Percentiles rank a stretch among this genome's conserved stretches.
These are phyloP conservation scores for Fusarium tupiense DNA, from an alignment of 2,329 filamentous ascomycete genomes.

Conservation along the genomic window DNA sequence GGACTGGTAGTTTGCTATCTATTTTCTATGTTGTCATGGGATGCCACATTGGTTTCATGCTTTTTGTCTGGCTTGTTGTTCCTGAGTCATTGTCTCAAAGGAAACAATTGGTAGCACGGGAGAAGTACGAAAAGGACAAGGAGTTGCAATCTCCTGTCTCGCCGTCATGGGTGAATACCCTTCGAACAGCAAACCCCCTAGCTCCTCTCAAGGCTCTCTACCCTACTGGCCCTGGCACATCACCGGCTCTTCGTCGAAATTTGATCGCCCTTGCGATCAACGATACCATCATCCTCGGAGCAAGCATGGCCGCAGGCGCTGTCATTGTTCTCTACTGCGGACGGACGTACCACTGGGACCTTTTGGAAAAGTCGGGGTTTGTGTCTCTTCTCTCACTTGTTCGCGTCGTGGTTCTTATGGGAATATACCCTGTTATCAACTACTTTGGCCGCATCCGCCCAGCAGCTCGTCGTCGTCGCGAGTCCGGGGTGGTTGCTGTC, in stretches of 20 bases:
- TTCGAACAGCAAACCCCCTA: conserved; percentile 72
- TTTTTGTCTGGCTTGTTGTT: conserved; percentile 75
- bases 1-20: conserved; percentile 77
- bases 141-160: conserved; percentile 47
- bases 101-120: conserved; percentile 74
- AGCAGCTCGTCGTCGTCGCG: conserved; percentile 52
- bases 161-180: conserved; percentile 44
- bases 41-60: conserved; percentile 78
- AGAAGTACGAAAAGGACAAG: conserved; percentile 67
- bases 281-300: conserved; percentile 83
- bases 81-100: conserved; percentile 86
- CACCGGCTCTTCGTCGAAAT: conserved; percentile 74
- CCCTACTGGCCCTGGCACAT: conserved; percentile 73
- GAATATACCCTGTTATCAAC: conserved; percentile 79
- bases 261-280: conserved; percentile 82
- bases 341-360: conserved; percentile 83
- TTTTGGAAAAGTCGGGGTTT: conserved; percentile 81
- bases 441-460: conserved; percentile 74
- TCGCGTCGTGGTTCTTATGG: conserved; percentile 79
- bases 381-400: conserved; percentile 81
- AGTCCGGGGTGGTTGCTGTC: conserved; percentile 47
- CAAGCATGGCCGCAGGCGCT: conserved; percentile 82
- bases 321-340: conserved; percentile 87
- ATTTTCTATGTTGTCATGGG: conserved; percentile 85
- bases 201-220: conserved; percentile 81